phyloP scores from a whole-genome alignment of 164 flowering plant genomes.

The Vitis cinerea region DNA sequence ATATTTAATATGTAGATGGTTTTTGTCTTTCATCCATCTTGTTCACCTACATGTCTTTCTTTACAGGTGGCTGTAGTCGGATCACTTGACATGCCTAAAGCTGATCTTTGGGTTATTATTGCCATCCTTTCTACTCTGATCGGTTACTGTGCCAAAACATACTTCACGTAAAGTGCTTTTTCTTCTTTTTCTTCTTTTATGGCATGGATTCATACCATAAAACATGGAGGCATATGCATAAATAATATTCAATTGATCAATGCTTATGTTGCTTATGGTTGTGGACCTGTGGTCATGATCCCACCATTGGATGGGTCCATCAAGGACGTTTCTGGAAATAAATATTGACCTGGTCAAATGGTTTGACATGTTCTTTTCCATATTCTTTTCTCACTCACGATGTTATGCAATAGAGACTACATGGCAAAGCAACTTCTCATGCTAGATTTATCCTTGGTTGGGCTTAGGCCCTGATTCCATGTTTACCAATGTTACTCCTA shows the following conservation, averaged over 20 bases:
- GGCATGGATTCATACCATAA: background rate
- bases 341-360: background rate
- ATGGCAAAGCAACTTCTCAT: background rate
- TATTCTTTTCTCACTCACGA: background rate
- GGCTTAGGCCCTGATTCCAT: background rate
- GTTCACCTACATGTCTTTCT: slow-evolving; percentile 6
- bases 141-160: slow-evolving; percentile 94
- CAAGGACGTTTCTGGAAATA: background rate
- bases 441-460: background rate
- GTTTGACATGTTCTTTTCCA: background rate
- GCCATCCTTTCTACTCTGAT: slow-evolving; percentile 73
- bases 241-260: background rate
- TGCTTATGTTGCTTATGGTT: background rate
- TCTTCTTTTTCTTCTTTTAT: background rate
- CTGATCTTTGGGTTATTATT: slow-evolving; percentile 78
- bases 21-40: slow-evolving; percentile 3
- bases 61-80: slow-evolving; percentile 75
- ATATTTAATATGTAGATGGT: slow-evolving; percentile 1
- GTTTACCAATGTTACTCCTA: background rate
- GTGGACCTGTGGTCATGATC: background rate
- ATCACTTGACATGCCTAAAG: slow-evolving; percentile 74
- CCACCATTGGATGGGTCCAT: background rate
- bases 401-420: background rate
- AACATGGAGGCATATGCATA: slow-evolving; percentile 1
- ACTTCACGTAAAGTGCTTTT: slow-evolving; percentile 73